phyloP scores from a whole-genome alignment of 2,329 filamentous ascomycete genomes.

The Ophiostoma sp. region DNA sequence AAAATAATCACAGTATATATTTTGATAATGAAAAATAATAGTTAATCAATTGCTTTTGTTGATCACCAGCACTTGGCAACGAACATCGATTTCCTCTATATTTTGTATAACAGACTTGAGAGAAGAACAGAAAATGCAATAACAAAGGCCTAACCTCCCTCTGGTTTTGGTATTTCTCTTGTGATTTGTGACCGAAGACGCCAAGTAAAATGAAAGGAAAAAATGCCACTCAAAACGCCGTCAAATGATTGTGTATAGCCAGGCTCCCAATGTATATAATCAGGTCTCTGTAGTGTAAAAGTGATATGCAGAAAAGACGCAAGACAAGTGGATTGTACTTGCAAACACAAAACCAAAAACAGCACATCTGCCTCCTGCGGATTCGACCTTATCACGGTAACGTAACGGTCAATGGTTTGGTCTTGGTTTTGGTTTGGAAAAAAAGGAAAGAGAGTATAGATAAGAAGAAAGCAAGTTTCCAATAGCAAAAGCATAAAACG shows the following conservation, averaged over 20 bases:
- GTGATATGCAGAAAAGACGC: neutral
- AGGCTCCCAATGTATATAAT: conserved; percentile 9
- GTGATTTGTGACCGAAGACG: neutral
- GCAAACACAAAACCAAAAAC: neutral
- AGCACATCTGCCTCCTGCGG: neutral
- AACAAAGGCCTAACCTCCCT: neutral
- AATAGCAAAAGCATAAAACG: neutral
- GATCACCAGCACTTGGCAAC: no score
- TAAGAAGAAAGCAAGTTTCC: conserved; percentile 5
- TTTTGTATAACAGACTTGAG: no score
- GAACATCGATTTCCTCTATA: no score
- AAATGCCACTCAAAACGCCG: conserved; percentile 5
- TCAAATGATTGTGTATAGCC: conserved; percentile 18
- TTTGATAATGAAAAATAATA: no score
- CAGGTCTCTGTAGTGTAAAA: conserved; percentile 5
- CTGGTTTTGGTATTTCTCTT: neutral
- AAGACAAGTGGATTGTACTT: neutral
- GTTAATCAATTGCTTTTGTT: no score
- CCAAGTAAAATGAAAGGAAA: neutral
- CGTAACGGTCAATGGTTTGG: conserved; percentile 10
- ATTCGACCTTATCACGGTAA: conserved; percentile 10
- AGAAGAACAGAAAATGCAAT: no score
- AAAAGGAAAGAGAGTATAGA: conserved; percentile 11
- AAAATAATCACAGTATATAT: no score
- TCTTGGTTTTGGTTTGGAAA: conserved; percentile 2